Evolutionary conservation across 371 early-diverging fungal species (phyloP), one percentile per base, ranked within the genome.

Genomic region (Mucor indicus): DNA sequence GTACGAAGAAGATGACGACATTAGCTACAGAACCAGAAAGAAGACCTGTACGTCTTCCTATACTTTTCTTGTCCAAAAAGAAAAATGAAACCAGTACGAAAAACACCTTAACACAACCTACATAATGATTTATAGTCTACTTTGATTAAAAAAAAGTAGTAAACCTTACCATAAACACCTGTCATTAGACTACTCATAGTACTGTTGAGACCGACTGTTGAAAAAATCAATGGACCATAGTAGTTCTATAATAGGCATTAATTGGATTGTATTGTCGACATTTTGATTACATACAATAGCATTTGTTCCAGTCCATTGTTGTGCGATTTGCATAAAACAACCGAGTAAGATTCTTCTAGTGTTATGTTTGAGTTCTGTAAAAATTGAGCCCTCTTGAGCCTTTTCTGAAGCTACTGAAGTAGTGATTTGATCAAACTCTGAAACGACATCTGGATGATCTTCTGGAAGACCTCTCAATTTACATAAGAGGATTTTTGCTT

Each of bases 271-370:
- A n/a, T n/a, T 19, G 6, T 11, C 32, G 1, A 32, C 1, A 11
- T 13, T 3, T 2, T 23, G 3, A 23, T 22, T 38, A 38, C 45
- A 36, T 56, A 56, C 57, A 47, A 83, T 72, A 20, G 75, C 74
- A 59, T 83, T 85, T 54, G 84, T 81, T 23, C 87, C 87, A 4
- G 82, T 83, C 20, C 84, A 72, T 61, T 86, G 86, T 42, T 84
- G 82, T 46, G 83, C 56, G 19, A 72, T 23, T 53, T 62, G 60
- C 32, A 59, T 84, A 80, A 54, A 86, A 65, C 33, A 74, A 37
- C 35, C 85, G 41, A 25, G 75, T 81, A 25, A 85, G 60, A 78
- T 48, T 10, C 80, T 50, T 35, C 88, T 80, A 13, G 72, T 62
- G 32, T 69, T 53, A 48, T 80, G 66, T 50, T 89, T 86, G 2